Base-by-base conservation (phyloP, 768 basidiomycete genomes). In the Leccinum subtestaceum region DNA sequence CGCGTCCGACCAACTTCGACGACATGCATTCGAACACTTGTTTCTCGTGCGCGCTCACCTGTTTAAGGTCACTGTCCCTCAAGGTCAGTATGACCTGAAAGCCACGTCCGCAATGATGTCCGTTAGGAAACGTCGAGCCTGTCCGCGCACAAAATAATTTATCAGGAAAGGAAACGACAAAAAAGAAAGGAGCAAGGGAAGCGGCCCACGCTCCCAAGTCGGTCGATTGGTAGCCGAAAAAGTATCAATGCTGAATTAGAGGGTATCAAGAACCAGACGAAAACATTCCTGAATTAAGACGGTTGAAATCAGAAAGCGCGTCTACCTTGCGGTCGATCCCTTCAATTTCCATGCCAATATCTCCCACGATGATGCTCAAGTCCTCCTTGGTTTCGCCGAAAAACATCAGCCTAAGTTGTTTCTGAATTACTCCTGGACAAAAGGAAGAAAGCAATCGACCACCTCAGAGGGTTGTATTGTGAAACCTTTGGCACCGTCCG, bases 401-500 rank as follows among this genome's bases (percentile, higher is more conserved):
- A 11, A 32, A 32, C 4, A 5, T 32, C 1, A 32, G 11, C 32
- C 32, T 32, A 32, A 32, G 31, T 11, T 32, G 31, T 11, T 32
- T 32, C 31, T 81, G 69, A 7, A 72, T 72, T 2, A 71, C 45
- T 15, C 65, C 78, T 77, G 34, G 36, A 12, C 5, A 34, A 13
- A 17, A 23, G 25, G 25, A 34, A 31, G 43, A 29, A 29, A 29
- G 8, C 29, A 29, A 29, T 0, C 29, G 8, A 34, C 3, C 10
- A 31, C 23, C 11, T 8, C 46, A 23, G 17, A 34, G 8, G 7
- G 5, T 4, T 15, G 25, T 8, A 21, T 32, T 8, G 25, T 36
- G n/a, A 23, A 53, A 69, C 69, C 59, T 52, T 57, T 67, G 0
- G 76, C 80, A 15, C 78, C 78, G 60, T 80, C 81, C 0, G 74